Percentiles rank a stretch among this genome's conserved stretches.
Evolutionary conservation across 441 rosid genomes (phyloP).

Genomic region (Eutrema salsugineum): DNA sequence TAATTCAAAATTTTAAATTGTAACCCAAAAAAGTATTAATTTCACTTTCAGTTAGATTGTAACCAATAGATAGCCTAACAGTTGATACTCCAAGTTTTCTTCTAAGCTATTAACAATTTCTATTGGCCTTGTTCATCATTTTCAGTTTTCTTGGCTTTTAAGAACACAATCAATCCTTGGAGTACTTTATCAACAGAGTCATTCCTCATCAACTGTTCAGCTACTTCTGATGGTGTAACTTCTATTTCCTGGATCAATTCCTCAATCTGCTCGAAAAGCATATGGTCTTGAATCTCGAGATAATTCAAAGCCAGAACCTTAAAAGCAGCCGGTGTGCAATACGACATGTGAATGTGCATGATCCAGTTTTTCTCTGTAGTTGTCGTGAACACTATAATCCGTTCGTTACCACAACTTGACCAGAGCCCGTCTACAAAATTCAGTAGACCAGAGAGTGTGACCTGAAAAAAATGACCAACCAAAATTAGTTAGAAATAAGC

Average conservation of each 20-base stretch:
- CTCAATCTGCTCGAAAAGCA: slow-evolving; percentile 33
- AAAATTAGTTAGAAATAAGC: background rate
- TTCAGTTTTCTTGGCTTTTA: slow-evolving; percentile 27
- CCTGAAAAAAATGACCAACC: slow-evolving; percentile 17
- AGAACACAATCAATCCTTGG: slow-evolving; percentile 31
- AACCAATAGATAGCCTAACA: background rate
- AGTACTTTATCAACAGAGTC: slow-evolving; percentile 34
- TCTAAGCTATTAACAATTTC: background rate
- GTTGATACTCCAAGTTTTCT: background rate
- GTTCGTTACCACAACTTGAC: slow-evolving; percentile 59
- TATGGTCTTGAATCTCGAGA: slow-evolving; percentile 32
- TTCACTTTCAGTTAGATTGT: background rate
- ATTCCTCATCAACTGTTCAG: slow-evolving; percentile 50
- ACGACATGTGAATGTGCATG: slow-evolving; percentile 54
- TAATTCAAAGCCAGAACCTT: slow-evolving; percentile 41
- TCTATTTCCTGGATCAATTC: slow-evolving; percentile 19
- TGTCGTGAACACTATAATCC: slow-evolving; percentile 58
- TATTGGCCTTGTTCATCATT: slow-evolving; percentile 3
- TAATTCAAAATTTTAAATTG: background rate
- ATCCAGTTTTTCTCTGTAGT: slow-evolving; percentile 48
- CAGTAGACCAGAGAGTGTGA: slow-evolving; percentile 55
- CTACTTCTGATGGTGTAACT: slow-evolving; percentile 59
- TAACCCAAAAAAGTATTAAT: too few relatives aligned
- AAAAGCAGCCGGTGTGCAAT: slow-evolving; percentile 46
- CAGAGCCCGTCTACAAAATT: slow-evolving; percentile 59